These are phyloP conservation scores for Knufia fluminis DNA, from an alignment of 2,329 filamentous ascomycete species.

Conservation along the genomic window DNA sequence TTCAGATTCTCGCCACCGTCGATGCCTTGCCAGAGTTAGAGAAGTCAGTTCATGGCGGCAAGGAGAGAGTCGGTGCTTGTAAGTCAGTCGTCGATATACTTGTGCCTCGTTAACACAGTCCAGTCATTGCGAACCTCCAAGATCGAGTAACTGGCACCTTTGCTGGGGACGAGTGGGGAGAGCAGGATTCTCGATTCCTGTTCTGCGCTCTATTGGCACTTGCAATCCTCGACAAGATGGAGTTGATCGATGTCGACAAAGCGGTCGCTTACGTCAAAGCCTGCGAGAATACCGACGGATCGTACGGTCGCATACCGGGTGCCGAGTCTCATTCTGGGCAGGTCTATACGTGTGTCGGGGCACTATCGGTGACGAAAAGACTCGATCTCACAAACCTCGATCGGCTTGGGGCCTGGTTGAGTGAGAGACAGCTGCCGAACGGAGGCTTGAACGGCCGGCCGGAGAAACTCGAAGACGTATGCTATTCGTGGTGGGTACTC, in stretches of 20 bases:
- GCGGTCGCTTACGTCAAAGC: slow-evolving; percentile 69
- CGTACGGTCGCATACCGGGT: slow-evolving; percentile 79
- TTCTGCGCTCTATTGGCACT: slow-evolving; percentile 85
- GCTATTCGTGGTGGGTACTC: slow-evolving; percentile 98
- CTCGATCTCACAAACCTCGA: slow-evolving; percentile 76
- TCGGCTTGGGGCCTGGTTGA: slow-evolving; percentile 79
- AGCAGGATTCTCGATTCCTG: slow-evolving; percentile 88
- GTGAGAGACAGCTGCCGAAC: slow-evolving; percentile 77
- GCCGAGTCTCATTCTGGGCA: slow-evolving; percentile 93
- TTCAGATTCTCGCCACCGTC: slow-evolving; percentile 82
- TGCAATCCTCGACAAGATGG: slow-evolving; percentile 66
- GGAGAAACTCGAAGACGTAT: slow-evolving; percentile 93
- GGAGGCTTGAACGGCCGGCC: slow-evolving; percentile 90
- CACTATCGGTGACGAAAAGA: slow-evolving; percentile 71
- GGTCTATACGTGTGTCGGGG: slow-evolving; percentile 87
- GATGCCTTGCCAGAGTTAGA: slow-evolving; percentile 81
- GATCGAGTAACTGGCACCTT: slow-evolving; percentile 76
- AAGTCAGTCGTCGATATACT: slow-evolving; percentile 34
- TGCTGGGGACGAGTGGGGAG: slow-evolving; percentile 90
- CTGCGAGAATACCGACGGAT: slow-evolving; percentile 90
- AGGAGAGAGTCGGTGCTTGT: slow-evolving; percentile 70
- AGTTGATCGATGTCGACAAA: slow-evolving; percentile 66
- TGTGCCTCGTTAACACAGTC: slow-evolving; percentile 10
- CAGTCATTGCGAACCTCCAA: slow-evolving; percentile 73
- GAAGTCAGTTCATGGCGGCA: slow-evolving; percentile 60